These are phyloP conservation scores for Heliocybe sulcata DNA, from an alignment of 1,284 basidiomycete genomes.

Conservation along the genomic window DNA sequence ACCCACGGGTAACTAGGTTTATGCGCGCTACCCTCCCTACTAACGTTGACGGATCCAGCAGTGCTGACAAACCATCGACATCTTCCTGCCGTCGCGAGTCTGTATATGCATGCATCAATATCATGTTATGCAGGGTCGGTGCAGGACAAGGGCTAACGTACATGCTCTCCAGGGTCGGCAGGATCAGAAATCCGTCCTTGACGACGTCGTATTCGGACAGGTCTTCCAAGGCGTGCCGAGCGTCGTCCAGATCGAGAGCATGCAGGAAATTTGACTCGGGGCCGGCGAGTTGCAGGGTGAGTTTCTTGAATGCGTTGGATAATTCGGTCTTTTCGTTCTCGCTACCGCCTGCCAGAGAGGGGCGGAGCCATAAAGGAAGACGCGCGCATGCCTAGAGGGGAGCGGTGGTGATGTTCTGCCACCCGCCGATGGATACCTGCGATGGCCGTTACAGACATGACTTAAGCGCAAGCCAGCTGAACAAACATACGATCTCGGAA, in stretches of 20 bases:
- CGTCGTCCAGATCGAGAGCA: slow-evolving; percentile 20
- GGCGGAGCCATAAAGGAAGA: slow-evolving; percentile 22
- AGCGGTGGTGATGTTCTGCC: slow-evolving; percentile 19
- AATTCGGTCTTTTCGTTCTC: slow-evolving; percentile 12
- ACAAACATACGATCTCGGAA: slow-evolving; percentile 19
- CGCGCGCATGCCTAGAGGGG: slow-evolving; percentile 26
- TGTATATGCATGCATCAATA: slow-evolving; percentile 4
- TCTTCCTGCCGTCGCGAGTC: slow-evolving; percentile 25
- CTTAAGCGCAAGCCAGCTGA: background rate
- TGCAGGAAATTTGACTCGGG: slow-evolving; percentile 18
- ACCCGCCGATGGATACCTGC: slow-evolving; percentile 20
- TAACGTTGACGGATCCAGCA: slow-evolving; percentile 23
- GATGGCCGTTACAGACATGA: background rate
- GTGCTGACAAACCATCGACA: slow-evolving; percentile 19
- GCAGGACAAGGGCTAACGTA: slow-evolving; percentile 12
- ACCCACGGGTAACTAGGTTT: slow-evolving; percentile 23
- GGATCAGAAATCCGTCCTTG: slow-evolving; percentile 24
- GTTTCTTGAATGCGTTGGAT: slow-evolving; percentile 17
- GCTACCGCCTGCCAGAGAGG: slow-evolving; percentile 16
- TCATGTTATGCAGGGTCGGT: background rate
- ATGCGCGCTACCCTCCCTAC: slow-evolving; percentile 22
- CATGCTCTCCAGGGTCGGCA: slow-evolving; percentile 28
- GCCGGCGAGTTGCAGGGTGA: slow-evolving; percentile 16
- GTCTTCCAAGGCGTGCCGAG: slow-evolving; percentile 22
- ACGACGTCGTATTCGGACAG: slow-evolving; percentile 26